phyloP scores from a whole-genome alignment of 2,329 filamentous ascomycete genomes.

The Colletotrichum limetticola region DNA sequence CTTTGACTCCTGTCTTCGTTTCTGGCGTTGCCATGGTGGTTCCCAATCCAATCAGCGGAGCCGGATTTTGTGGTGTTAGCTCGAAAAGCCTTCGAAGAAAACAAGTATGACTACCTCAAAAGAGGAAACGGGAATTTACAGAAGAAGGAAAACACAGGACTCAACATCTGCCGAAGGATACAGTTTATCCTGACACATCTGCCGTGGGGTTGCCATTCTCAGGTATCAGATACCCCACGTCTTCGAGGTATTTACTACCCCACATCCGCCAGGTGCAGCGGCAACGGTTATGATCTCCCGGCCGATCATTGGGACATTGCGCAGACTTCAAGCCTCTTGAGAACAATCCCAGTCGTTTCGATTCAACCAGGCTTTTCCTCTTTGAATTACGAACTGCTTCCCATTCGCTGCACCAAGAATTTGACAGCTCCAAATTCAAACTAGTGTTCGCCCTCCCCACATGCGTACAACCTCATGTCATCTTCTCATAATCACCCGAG shows the following conservation, averaged over 20 bases:
- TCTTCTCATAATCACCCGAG: background rate
- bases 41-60: background rate
- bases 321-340: background rate
- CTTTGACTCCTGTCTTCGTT: background rate
- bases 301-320: constrained; percentile 54
- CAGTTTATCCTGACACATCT: constrained; percentile 8
- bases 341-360: background rate
- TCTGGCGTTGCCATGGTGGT: background rate
- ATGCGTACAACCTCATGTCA: background rate
- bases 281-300: constrained; percentile 39
- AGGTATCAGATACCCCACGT: constrained; percentile 4
- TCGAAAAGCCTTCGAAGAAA: too few species aligned
- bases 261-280: constrained; percentile 4
- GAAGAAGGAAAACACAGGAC: background rate
- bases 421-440: background rate
- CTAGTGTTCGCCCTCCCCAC: background rate
- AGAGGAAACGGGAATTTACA: too few species aligned
- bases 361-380: background rate
- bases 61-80: background rate
- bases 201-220: background rate
- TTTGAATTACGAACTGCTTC: background rate
- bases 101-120: too few species aligned
- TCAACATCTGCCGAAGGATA: background rate
- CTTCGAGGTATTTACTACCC: background rate
- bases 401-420: background rate